Evolutionary conservation across 2,329 filamentous ascomycete species (phyloP), one percentile per base, ranked within the genome.

Genomic region (Pseudopyricularia javanii): DNA sequence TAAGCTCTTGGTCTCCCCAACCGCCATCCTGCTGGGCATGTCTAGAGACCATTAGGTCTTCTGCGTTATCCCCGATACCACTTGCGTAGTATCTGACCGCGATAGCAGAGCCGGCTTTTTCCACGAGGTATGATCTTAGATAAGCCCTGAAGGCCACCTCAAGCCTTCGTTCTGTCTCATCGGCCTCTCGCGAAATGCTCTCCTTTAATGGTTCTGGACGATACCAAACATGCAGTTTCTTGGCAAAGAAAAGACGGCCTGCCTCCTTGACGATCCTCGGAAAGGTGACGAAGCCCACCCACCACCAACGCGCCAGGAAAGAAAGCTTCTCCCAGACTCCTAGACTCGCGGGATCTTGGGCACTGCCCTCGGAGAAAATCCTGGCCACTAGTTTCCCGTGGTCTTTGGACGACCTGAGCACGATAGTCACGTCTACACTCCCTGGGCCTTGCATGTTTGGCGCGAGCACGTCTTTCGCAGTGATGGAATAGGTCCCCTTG

Each of bases 251-350:
- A 5, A 88, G 69, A 14, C 64, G 67, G 2, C 62, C 69, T 1
- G 82, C 83, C 64, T 88, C 75, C 53, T 73, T 75, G 20, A 82
- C 62, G 48, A 86, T 86, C 26, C 83, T 73, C 2, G 83, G 82
- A 57, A 83, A 80, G 0, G 83, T 86, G 24, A 77, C 68, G 28
- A 87, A 72, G 2, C 80, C 82, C 9, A 85, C 76, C 82, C 82
- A 86, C 71, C 77, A 82, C 82, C 83, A 88, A 2, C 63, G 61
- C 2, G 63, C 54, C 3, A 85, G 57, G 55, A 85, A 82, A 3
- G 45, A 58, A 0, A 68, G 20, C 53, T 71, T 78, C 6, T 73
- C 66, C 35, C 64, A 53, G 0, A 63, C n/a, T 1, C 64, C 68
- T 63, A 84, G 68, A 0, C 60, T 59, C 0, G 59, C 60, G 0